A percentile compares a stretch with the other conserved stretches of the same genome.
Evolutionary conservation across 2,329 filamentous ascomycete genomes (phyloP).

Genomic region (Tolypocladium tropicale): DNA sequence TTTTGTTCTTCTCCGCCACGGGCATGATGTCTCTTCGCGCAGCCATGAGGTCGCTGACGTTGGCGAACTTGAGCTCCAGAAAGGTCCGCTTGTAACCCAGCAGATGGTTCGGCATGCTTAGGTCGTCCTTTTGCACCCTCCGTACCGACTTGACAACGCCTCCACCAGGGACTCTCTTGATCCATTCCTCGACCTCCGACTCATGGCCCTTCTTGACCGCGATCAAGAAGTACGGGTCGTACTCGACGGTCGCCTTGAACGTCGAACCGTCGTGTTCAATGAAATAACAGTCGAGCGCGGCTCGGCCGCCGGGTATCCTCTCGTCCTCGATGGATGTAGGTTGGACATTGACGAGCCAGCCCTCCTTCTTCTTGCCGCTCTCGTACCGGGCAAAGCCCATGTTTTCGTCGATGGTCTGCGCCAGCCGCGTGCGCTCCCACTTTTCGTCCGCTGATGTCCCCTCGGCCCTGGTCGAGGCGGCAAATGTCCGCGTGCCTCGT

Average conservation of each 20-base stretch:
- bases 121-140: constrained; percentile 81
- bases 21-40: constrained; percentile 78
- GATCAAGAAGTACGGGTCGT: constrained; percentile 92
- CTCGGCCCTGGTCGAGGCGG: constrained; percentile 69
- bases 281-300: constrained; percentile 95
- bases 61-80: constrained; percentile 75
- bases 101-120: constrained; percentile 91
- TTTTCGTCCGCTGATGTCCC: constrained; percentile 88
- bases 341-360: constrained; percentile 95
- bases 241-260: constrained; percentile 94
- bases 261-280: constrained; percentile 78
- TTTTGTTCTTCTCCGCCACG: constrained; percentile 92
- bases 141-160: constrained; percentile 72
- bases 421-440: constrained; percentile 72
- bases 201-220: constrained; percentile 83
- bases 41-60: constrained; percentile 77
- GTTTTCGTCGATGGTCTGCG: constrained; percentile 82
- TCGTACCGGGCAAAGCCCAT: constrained; percentile 95
- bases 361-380: constrained; percentile 66
- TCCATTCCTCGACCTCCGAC: constrained; percentile 93
- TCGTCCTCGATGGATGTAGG: constrained; percentile 81
- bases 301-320: constrained; percentile 70
- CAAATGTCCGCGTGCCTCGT: constrained; percentile 63
- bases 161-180: constrained; percentile 64
- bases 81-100: constrained; percentile 85